Evolutionary conservation across 2,329 filamentous ascomycete genomes (phyloP), one percentile per base, ranked within the genome.

Genomic region (Hypoxylon sp.): DNA sequence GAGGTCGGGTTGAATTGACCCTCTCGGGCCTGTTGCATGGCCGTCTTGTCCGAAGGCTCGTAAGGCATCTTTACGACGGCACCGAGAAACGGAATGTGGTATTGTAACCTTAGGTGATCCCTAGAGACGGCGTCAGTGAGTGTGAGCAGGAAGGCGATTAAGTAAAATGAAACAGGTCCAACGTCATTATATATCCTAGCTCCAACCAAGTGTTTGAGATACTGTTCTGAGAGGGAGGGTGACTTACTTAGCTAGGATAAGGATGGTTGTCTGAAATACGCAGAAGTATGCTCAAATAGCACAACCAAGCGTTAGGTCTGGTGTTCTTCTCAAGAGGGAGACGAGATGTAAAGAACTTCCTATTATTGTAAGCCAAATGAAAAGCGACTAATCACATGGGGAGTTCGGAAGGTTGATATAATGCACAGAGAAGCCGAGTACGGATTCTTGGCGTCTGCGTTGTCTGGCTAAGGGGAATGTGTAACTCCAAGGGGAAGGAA

Each of bases 1-100:
- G 86, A 87, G 32, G 83, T 77, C 5, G 81, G 80, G 71, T 82
- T 81, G 73, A 81, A 82, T 21, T 70, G 69, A 7, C 76, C 76
- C 46, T 86, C 84, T 34, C 78, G 80, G 49, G 74, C 69, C 48
- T 84, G 80, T 28, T 81, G 76, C 79, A 84, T 84, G 63, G 38
- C 72, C 69, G 74, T 75, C 69, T 68, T 71, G 53, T 64, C 62
- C 6, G 65, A 69, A 21, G 34, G 55, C n/a, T 57, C 56, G 32
- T 52, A 59, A 4, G 61, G 34, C 58, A 67, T 74, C 61, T 59
- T n/a, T 30, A 30, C 14, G 53, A 9, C 19, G 28, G 17, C 38
- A 41, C 19, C 23, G 19, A 30, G 21, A 28, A 28, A 38, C 14
- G 11, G 17, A 25, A 13, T 32, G 11, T 3, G 17, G 43, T 53